Evolutionary conservation across 2,329 filamentous ascomycete genomes (phyloP).

Genomic region (Xylaria sp.): DNA sequence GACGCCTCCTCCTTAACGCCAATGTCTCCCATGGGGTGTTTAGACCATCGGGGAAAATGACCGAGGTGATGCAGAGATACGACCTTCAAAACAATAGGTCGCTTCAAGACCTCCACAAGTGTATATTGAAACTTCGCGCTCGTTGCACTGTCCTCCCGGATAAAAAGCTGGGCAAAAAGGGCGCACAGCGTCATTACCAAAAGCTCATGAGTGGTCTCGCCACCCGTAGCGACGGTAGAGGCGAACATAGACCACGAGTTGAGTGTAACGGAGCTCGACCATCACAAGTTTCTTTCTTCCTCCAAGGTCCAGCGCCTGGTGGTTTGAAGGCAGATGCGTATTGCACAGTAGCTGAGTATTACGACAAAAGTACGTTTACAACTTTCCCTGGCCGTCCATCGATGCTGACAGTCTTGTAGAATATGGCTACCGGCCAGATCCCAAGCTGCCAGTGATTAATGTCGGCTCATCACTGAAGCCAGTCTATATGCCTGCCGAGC

Average conservation of each 20-base stretch:
- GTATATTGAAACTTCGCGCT: constrained; percentile 26
- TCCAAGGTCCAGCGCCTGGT: constrained; percentile 29
- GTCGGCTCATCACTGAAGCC: constrained; percentile 61
- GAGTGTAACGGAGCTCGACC: constrained; percentile 32
- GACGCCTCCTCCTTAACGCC: constrained; percentile 56
- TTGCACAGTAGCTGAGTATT: constrained; percentile 49
- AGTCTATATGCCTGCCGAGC: constrained; percentile 67
- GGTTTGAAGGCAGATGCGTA: constrained; percentile 32
- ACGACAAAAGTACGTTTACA: constrained; percentile 43
- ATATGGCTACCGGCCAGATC: constrained; percentile 35
- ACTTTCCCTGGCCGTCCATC: neutral
- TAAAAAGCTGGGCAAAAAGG: constrained; percentile 17
- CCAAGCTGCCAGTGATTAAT: constrained; percentile 64
- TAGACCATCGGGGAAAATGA: constrained; percentile 42
- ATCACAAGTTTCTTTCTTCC: constrained; percentile 37
- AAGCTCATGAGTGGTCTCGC: constrained; percentile 30
- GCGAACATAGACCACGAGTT: constrained; percentile 34
- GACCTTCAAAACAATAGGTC: neutral
- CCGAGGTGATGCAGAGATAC: constrained; percentile 37
- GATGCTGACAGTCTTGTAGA: constrained; percentile 26
- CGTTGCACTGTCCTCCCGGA: constrained; percentile 22
- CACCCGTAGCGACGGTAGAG: constrained; percentile 38
- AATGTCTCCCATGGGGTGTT: constrained; percentile 60
- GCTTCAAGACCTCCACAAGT: constrained; percentile 10
- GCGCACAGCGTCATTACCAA: constrained; percentile 21